phyloP scores from a whole-genome alignment of 768 basidiomycete species.

The Piloderma croceum region DNA sequence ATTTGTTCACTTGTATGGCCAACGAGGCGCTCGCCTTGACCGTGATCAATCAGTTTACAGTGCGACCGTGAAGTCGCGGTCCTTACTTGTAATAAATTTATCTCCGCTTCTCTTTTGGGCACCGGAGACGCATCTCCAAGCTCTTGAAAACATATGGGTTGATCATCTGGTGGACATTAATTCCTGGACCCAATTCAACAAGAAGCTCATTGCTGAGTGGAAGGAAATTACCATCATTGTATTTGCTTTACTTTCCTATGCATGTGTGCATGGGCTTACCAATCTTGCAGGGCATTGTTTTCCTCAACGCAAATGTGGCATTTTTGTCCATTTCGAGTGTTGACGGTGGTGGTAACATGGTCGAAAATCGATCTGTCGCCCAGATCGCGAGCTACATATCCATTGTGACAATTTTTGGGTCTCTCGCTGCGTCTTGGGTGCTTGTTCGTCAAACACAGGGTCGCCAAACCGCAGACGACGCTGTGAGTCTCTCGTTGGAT shows the following conservation, averaged over 20 bases:
- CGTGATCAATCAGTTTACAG: conserved; percentile 28
- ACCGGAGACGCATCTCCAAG: conserved; percentile 41
- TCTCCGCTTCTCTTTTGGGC: conserved; percentile 45
- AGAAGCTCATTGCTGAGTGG: conserved; percentile 43
- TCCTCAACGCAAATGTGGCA: conserved; percentile 53
- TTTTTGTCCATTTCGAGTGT: conserved; percentile 52
- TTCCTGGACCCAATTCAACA: conserved; percentile 41
- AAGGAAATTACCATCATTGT: conserved; percentile 51
- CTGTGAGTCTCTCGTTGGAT: conserved; percentile 27
- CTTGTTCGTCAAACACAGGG: conserved; percentile 37
- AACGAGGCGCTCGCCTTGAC: conserved; percentile 37
- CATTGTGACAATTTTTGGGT: conserved; percentile 35
- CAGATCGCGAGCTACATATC: conserved; percentile 43
- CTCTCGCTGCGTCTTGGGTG: conserved; percentile 38
- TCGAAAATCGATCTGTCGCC: conserved; percentile 22
- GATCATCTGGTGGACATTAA: conserved; percentile 38
- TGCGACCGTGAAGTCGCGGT: conserved; percentile 23
- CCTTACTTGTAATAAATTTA: conserved; percentile 32
- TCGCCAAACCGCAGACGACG: conserved; percentile 24
- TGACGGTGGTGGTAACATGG: conserved; percentile 15
- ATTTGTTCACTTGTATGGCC: conserved; percentile 36
- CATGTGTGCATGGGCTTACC: too few relatives aligned
- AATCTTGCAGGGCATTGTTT: conserved; percentile 43
- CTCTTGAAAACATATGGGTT: conserved; percentile 44
- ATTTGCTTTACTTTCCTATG: not conserved